Evolutionary conservation across 371 early-diverging fungal genomes (phyloP), one percentile per base, ranked within the genome.

Genomic region (Mucor piriformis): DNA sequence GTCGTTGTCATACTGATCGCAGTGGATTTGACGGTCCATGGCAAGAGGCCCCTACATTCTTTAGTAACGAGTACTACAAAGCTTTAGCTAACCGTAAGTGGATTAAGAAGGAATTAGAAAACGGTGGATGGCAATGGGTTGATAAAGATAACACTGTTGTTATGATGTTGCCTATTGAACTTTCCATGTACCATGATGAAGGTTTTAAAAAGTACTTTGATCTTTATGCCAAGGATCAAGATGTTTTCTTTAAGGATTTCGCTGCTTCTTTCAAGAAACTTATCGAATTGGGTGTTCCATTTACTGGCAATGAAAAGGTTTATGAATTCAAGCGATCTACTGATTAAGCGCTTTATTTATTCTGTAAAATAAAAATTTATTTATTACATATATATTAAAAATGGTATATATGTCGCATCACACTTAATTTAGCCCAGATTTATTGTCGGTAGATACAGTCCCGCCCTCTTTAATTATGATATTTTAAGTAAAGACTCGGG

Each of bases 1-100:
- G 98, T 18, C 86, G 96, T 58, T 96, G 96, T 82, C 98, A 97
- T 74, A 62, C 84, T 48, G 88, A 89, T 59, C 90, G 95, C 55
- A 87, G 88, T 59, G 98, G 98, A 15, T 96, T 83, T 63, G 90
- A 91, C 1, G 54, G 98, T 88, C 50, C 96, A 84, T 96, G 97
- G 97, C 91, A 90, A 54, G 84, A 88, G 66, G 85, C 89, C 5
- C 95, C 95, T 23, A 95, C 91, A 3, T 70, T 85, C 46, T 94
- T 97, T 82, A 87, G 92, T 59, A 96, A 96, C 77, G 87, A 86
- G 37, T 96, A 88, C 84, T 97, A 73, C 78, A 87, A 82, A 54
- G 88, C 83, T 51, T 79, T 95, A 16, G 69, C 92, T 40, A 74
- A 80, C n/a, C 89, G 91, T 70, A 79, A 84, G 55, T 95, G 97